These are phyloP conservation scores for Bryoglossum gracile DNA, from an alignment of 495 filamentous ascomycete genomes.

Conservation along the genomic window DNA sequence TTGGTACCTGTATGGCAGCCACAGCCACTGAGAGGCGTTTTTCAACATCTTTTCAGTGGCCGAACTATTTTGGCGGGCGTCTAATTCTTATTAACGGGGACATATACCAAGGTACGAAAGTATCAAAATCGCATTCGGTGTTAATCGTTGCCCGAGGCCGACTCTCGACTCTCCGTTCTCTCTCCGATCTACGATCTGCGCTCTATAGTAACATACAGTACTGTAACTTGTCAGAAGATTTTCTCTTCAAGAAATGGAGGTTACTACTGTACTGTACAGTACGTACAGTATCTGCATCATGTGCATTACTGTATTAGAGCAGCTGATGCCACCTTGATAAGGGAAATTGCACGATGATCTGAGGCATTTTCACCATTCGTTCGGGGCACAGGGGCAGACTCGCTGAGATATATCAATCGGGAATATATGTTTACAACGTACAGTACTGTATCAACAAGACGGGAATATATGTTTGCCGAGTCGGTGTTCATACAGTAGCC, in stretches of 20 bases:
- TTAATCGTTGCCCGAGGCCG: not conserved
- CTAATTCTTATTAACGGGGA: not conserved
- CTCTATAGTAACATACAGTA: too few species aligned
- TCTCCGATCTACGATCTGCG: too few species aligned
- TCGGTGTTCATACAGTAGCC: not conserved
- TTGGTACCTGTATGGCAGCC: too few species aligned
- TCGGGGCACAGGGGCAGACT: too few species aligned
- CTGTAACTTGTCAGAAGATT: too few species aligned
- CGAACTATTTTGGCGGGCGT: too few species aligned
- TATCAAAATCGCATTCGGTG: not conserved
- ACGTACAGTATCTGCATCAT: too few species aligned
- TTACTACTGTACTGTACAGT: not conserved
- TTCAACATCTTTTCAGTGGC: not conserved
- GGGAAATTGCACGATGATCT: conserved; percentile 8
- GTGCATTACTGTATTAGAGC: too few species aligned
- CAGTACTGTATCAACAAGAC: not conserved
- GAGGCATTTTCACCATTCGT: too few species aligned
- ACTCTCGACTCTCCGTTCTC: too few species aligned
- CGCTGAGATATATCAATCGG: conserved; percentile 6
- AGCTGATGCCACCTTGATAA: conserved; percentile 1
- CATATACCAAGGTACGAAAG: not conserved
- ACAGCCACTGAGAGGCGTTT: too few species aligned
- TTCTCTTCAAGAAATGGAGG: not conserved
- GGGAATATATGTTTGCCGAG: not conserved
- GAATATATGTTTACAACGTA: conserved; percentile 8